Conservation (phyloP, 176 grass and related monocot genomes). For the Avena sativa region DNA sequence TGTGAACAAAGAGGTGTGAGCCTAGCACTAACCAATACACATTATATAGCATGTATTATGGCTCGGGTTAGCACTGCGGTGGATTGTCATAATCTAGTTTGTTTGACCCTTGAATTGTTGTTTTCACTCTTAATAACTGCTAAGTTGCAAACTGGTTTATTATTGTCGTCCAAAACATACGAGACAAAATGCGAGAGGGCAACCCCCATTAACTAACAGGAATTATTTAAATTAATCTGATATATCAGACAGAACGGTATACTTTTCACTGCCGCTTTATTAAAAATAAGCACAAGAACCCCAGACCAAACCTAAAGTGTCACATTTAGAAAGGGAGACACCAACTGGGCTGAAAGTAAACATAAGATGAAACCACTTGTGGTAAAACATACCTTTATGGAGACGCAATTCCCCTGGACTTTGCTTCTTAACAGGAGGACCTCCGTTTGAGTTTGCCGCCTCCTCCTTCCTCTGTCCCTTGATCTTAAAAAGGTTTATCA, state of each 20-base stretch:
- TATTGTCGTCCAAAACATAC: not conserved
- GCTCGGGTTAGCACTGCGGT: no score
- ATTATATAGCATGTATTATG: not conserved
- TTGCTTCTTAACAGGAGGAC: slow-evolving; percentile 58
- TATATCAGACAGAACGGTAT: not conserved
- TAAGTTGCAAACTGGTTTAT: not conserved
- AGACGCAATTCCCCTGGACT: slow-evolving; percentile 68
- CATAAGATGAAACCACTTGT: not conserved
- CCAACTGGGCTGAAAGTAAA: not conserved
- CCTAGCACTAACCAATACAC: not conserved
- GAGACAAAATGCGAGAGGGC: not conserved
- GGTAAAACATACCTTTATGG: slow-evolving; percentile 59
- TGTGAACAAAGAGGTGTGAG: no score
- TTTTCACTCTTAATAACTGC: no score
- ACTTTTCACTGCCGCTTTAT: not conserved
- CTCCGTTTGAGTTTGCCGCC: slow-evolving; percentile 56
- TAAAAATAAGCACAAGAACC: not conserved
- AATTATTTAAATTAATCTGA: not conserved
- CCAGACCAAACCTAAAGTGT: not conserved
- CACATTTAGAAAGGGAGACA: not conserved
- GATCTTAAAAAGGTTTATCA: slow-evolving; percentile 73
- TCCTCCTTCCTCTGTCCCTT: slow-evolving; percentile 62
- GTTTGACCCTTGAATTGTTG: not conserved
- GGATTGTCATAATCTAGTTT: no score
- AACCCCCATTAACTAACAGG: not conserved